phyloP scores from a whole-genome alignment of 805 yeast genomes.

The Saccharomycopsis fermentans region DNA sequence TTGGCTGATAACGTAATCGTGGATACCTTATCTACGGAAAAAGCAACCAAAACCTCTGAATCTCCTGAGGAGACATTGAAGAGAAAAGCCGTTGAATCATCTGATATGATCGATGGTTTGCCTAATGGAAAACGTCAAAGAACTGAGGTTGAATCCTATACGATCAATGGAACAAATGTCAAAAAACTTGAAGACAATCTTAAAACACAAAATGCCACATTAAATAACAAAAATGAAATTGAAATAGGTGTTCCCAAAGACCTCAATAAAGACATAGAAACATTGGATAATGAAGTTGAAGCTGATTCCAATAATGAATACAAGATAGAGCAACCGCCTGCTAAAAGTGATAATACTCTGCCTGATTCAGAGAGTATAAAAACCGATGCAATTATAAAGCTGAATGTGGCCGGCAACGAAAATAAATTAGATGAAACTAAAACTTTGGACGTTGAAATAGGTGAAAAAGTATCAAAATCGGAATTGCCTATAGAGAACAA shows the following conservation, averaged over 20 bases:
- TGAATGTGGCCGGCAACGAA: not conserved
- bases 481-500: slow-evolving; percentile 19
- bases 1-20: too few species aligned
- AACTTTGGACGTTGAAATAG: not conserved
- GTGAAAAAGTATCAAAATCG: slow-evolving; percentile 19
- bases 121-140: not conserved
- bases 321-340: not conserved
- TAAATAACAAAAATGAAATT: not conserved
- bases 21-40: slow-evolving; percentile 6
- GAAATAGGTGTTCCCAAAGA: not conserved
- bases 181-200: not conserved
- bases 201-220: too few species aligned
- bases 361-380: too few species aligned
- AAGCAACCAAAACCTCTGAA: slow-evolving; percentile 16
- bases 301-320: slow-evolving; percentile 5
- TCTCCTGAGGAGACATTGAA: slow-evolving; percentile 9
- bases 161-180: not conserved
- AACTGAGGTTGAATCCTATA: not conserved
- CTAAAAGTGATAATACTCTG: too few species aligned
- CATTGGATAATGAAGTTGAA: slow-evolving; percentile 13
- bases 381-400: too few species aligned
- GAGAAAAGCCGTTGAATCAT: not conserved
- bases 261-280: not conserved
- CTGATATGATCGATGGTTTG: not conserved
- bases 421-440: not conserved